Conservation (phyloP, 1,284 basidiomycete genomes). For the Grifola frondosa region DNA sequence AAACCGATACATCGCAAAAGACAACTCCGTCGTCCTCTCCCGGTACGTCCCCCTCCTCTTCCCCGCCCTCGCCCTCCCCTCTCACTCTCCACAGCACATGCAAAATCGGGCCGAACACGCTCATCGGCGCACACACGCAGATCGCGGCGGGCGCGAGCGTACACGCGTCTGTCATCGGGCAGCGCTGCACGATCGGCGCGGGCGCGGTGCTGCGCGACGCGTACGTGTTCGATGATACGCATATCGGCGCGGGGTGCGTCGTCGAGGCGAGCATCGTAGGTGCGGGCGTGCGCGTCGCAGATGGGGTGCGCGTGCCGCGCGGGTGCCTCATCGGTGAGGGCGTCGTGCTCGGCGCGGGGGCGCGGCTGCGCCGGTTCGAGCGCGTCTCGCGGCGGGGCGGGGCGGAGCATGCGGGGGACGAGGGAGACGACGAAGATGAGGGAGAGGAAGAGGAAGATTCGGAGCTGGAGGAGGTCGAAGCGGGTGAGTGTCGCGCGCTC, state of each 20-base stretch:
- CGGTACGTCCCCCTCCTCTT: constrained; percentile 46
- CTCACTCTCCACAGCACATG: constrained; percentile 55
- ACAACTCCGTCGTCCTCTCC: constrained; percentile 70
- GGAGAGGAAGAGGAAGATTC: constrained; percentile 48
- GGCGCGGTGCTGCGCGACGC: constrained; percentile 66
- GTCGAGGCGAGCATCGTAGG: constrained; percentile 83
- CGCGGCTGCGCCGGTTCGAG: constrained; percentile 69
- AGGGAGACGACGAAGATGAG: constrained; percentile 43
- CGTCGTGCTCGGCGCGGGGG: constrained; percentile 75
- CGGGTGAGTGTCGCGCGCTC: constrained; percentile 41
- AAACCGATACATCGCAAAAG: constrained; percentile 83
- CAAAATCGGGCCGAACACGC: constrained; percentile 78
- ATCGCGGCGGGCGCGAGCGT: constrained; percentile 67
- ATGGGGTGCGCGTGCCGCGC: constrained; percentile 57
- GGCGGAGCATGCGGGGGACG: constrained; percentile 34
- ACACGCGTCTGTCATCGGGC: constrained; percentile 73
- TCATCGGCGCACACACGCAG: constrained; percentile 73
- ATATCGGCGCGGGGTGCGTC: constrained; percentile 74
- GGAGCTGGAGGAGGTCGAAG: constrained; percentile 65
- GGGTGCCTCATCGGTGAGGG: constrained; percentile 83
- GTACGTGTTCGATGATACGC: constrained; percentile 81
- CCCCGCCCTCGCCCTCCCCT: background rate
- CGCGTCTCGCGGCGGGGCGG: constrained; percentile 59
- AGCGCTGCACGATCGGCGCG: constrained; percentile 67
- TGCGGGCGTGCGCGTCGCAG: constrained; percentile 69